Evolutionary conservation across 768 basidiomycete species (phyloP), one percentile per base, ranked within the genome.

Genomic region (Boletus rufocinnamomeus): DNA sequence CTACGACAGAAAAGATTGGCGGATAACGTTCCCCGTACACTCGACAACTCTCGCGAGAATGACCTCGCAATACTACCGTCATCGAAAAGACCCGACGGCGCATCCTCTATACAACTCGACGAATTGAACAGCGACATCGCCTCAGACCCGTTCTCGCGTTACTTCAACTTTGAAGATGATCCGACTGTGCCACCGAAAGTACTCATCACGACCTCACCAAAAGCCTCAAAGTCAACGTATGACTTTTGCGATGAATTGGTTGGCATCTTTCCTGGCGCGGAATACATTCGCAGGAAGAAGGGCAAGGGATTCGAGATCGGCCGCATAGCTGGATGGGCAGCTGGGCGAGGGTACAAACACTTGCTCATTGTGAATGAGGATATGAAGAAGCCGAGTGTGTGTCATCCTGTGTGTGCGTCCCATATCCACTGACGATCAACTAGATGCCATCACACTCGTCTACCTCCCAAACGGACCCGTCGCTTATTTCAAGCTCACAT

Each of bases 291-390:
- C 59, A 77, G 95, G 63, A 91, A 91, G 67, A 93, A 91, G 70
- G 91, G 93, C 2, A 88, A 91, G 64, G 93, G 91, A 0, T 96
- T 91, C 66, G 94, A 96, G 75, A 76, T 96, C 65, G 95, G 95
- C 0, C 79, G 87, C 59, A 91, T 98, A 67, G 91, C 95, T 32
- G 84, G 89, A 4, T 99, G 97, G 97, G 94, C 94, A 23, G 88
- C 89, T 14, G 88, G 86, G 43, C 78, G 97, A 66, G 89, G 89
- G 3, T 99, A 93, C 70, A 89, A 88, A 45, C 93, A 95, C 62
- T 70, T 98, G 61, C 80, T 91, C 44, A 93, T 99, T 3, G 92
- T 98, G 35, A 98, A 98, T 62, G 97, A 99, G 69, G 92, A 98
- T 65, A 88, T 87, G 80, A 95, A 95, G 70, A 88, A 88, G 69